Evolutionary conservation across 345 rosid genomes (phyloP), one percentile per base, ranked within the genome.

Genomic region (Adansonia digitata): DNA sequence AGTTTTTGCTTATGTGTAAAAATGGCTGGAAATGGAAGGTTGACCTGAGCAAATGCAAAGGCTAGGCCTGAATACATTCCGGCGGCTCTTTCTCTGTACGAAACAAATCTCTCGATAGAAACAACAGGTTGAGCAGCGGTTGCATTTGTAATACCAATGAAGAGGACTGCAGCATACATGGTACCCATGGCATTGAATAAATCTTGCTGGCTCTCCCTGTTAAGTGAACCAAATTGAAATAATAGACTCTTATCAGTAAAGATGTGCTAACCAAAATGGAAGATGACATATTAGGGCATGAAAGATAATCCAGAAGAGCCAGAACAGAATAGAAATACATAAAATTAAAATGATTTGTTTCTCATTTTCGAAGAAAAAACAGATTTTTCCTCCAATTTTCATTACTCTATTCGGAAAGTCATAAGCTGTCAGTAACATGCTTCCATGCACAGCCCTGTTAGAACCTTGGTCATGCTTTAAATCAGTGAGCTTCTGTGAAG

Each of bases 111-210:
- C 83, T 95, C 99, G 12, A 93, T 74, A 69, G 98, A 95, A 73
- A 95, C 98, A 70, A 95, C 99, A 2, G 99, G 98, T 76, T 95
- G 99, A n/a, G 88, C 99, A 34, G 99, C 94, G 1, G 91, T 71
- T n/a, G 88, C 98, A 27, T 94, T 94, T 26, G 98, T 90, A 55
- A 91, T 85, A 64, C 99, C 98, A 70, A 94, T 89, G 84, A 95
- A 95, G 74, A 93, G 85, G 62, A 93, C 89, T 1, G 98, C 98
- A 6, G 88, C 89, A 34, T 94, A 94, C 97, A 94, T 82, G 7
- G 98, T 91, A 78, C 98, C 98, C 97, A 92, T 88, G 71, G 98
- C 94, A 69, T 94, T 94, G 80, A 87, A 88, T 70, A 94, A 71
- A 68, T 94, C 94, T 82, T 91, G 94, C 74, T 84, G 93, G 1